Percentiles rank a stretch among this genome's conserved stretches.
Conservation (phyloP, 192 early-diverging fungal genomes). For the Coemansia sp. region DNA sequence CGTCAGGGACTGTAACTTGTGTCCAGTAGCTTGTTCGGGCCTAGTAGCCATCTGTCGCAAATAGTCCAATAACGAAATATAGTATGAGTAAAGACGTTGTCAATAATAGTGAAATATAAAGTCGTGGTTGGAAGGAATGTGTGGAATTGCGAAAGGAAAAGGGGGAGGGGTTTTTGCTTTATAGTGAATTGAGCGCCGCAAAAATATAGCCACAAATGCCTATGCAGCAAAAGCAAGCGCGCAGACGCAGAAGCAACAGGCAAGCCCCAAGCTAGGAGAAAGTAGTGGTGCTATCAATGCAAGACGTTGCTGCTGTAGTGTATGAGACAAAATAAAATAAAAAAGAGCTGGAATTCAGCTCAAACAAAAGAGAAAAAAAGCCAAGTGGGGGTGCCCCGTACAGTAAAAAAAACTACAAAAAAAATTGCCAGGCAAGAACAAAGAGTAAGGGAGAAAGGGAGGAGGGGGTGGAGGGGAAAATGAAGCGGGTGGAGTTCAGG, state of each 20-base stretch:
- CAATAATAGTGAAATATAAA: constrained; percentile 9
- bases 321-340: neutral
- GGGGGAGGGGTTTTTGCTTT: neutral
- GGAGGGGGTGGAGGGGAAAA: neutral
- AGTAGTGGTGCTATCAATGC: constrained; percentile 3
- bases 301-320: neutral
- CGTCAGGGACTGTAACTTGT: constrained; percentile 37
- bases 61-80: neutral
- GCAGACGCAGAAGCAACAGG: constrained; percentile 4
- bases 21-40: constrained; percentile 37
- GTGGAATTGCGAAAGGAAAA: constrained; percentile 3
- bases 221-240: neutral
- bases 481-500: neutral
- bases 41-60: constrained; percentile 22
- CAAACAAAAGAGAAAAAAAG: neutral
- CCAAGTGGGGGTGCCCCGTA: neutral
- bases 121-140: neutral
- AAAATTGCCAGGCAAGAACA: neutral
- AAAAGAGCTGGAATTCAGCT: neutral
- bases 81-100: constrained; percentile 11
- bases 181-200: neutral
- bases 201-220: constrained; percentile 5
- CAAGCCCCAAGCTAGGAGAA: neutral
- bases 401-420: constrained; percentile 2
- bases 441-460: constrained; percentile 4